Base-by-base conservation (phyloP, 2,329 filamentous ascomycete species). In the Neonectria coccinea region DNA sequence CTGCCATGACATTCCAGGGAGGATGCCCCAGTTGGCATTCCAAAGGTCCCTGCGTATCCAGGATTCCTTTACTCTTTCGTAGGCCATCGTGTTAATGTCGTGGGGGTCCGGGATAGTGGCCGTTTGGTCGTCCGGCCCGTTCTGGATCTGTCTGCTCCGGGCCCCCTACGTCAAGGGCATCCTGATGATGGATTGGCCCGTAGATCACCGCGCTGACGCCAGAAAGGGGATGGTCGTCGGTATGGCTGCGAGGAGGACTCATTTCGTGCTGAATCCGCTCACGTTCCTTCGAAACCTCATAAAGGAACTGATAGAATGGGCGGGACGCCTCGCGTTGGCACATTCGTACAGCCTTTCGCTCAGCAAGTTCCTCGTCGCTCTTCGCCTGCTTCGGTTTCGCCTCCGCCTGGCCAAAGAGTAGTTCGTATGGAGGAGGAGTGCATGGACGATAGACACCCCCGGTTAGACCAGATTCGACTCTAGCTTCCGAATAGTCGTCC, bases 291-390 rank as follows among this genome's bases (percentile, higher is more conserved):
- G 55, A 39, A 16, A 57, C 44, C n/a, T 48, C 18, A 12, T 39
- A 42, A 10, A 48, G 11, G 18, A 57, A 57, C 16, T 25, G 55
- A 14, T 57, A 25, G 44, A 57, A 57, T 18, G 44, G 55, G 9
- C 55, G 55, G 10, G 55, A 48, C 18, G 44, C 55, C 5, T 57
- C 44, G 4, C 44, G 42, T n/a, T 57, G 29, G 27, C 29, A 14
- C 83, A 72, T 14, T 29, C 39, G 16, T 18, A 41, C 16, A 41
- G 33, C 2, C 33, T 16, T 5, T 16, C 33, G 33, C 14, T 36
- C 5, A 16, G 33, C 33, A 14, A 36, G 1, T 16, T 36, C 33
- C 5, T 36, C 5, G 14, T 12, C 33, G 33, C 33, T 36, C 14
- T 36, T 36, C 6, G 33, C 4, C 6, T 14, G 33, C 33, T 7